phyloP scores from a whole-genome alignment of 2,329 filamentous ascomycete species.

The Colletotrichum sp. region DNA sequence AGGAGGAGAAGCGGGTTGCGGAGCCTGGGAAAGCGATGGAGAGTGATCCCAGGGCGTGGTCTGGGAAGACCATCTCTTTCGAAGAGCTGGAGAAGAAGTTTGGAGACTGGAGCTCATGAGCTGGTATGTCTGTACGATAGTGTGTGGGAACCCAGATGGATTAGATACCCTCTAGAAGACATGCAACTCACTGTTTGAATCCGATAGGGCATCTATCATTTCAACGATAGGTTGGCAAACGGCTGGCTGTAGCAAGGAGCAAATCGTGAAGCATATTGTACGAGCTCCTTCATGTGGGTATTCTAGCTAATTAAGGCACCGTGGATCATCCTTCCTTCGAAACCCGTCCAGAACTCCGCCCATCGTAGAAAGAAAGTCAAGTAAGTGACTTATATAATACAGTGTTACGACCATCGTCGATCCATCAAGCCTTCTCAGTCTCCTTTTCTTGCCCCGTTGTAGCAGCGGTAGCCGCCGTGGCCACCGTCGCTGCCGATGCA shows the following conservation, averaged over 20 bases:
- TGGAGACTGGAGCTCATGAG: conserved; percentile 9
- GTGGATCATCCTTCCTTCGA: neutral
- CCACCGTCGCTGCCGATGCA: conserved; percentile 22
- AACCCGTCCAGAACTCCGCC: neutral
- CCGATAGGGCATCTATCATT: neutral
- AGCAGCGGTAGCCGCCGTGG: neutral
- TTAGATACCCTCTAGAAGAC: conserved; percentile 12
- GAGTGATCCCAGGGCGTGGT: conserved; percentile 26
- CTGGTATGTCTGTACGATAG: neutral
- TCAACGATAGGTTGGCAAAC: neutral
- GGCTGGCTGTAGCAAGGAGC: neutral
- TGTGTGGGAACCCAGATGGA: neutral
- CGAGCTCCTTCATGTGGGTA: conserved; percentile 9
- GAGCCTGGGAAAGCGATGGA: conserved; percentile 13
- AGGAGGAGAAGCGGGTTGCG: neutral
- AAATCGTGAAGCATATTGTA: neutral
- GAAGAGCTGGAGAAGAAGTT: conserved; percentile 34
- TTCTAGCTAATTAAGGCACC: neutral
- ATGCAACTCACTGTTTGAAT: neutral
- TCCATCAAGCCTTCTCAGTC: neutral
- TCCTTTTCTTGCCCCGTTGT: neutral
- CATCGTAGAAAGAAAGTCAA: neutral
- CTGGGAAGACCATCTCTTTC: conserved; percentile 38
- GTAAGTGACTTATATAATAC: neutral
- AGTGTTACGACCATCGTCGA: neutral